These are phyloP conservation scores for Triangularia setosa DNA, from an alignment of 2,329 filamentous ascomycete genomes.

Conservation along the genomic window DNA sequence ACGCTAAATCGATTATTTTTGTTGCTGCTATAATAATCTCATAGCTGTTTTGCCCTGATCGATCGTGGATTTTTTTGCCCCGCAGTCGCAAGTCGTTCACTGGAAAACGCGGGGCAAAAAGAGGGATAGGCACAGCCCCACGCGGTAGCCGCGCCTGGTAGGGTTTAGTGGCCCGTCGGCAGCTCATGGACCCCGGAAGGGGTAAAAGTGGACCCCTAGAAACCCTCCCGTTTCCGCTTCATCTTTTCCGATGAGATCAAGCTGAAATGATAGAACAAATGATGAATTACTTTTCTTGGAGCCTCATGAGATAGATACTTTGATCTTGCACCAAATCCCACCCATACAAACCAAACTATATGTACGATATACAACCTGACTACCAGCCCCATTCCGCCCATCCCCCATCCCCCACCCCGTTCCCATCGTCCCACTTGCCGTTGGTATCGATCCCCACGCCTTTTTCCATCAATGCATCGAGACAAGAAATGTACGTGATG, in stretches of 20 bases:
- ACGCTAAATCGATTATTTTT: neutral
- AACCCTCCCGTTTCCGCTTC: neutral
- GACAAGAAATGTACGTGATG: neutral
- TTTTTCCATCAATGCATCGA: neutral
- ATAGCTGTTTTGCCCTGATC: neutral
- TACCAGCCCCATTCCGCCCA: too few species aligned
- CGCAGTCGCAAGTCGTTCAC: neutral
- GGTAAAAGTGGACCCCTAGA: neutral
- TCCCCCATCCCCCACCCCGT: too few species aligned
- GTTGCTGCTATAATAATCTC: neutral
- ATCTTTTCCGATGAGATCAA: neutral
- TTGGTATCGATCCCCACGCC: neutral
- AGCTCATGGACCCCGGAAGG: neutral
- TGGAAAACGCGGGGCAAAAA: neutral
- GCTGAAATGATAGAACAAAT: neutral
- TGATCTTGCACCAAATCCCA: too few species aligned
- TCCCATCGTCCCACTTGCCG: neutral
- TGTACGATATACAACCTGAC: neutral
- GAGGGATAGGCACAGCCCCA: neutral
- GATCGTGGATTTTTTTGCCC: neutral
- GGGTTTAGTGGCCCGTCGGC: neutral
- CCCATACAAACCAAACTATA: neutral
- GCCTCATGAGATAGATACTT: neutral
- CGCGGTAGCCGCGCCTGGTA: neutral
- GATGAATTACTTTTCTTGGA: neutral